phyloP scores from a whole-genome alignment of 169 alveolate species.

The Plasmodium gonderi region DNA sequence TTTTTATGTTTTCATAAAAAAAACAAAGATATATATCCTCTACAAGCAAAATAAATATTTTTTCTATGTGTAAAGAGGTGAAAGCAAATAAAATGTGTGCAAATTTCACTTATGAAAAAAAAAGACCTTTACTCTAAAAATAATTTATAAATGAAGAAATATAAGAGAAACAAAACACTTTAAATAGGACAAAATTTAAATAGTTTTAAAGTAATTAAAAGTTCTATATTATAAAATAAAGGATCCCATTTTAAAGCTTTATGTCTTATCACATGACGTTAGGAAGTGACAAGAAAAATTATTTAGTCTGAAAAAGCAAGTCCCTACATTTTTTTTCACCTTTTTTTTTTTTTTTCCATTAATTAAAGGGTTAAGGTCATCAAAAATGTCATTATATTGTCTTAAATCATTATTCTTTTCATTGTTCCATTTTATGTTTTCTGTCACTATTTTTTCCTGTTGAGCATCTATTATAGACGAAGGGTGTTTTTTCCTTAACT shows the following conservation, averaged over 20 bases:
- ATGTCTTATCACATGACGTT: conserved; percentile 72
- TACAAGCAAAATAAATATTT: conserved; percentile 23
- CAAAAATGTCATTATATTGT: conserved; percentile 11
- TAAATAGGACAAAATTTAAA: background rate
- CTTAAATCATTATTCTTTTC: background rate
- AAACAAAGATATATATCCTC: conserved; percentile 25
- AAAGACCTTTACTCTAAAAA: conserved; percentile 25
- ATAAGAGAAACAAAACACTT: conserved; percentile 11
- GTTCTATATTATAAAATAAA: background rate
- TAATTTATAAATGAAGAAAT: conserved; percentile 38
- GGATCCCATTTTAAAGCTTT: background rate
- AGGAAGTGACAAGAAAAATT: conserved; percentile 68
- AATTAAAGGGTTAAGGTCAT: conserved; percentile 23
- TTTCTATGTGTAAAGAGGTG: background rate
- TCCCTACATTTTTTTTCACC: conserved; percentile 42
- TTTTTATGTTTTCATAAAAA: conserved; percentile 20
- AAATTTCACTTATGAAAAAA: conserved; percentile 15
- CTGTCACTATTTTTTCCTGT: background rate
- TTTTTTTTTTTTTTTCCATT: conserved; percentile 40
- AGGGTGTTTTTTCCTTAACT: conserved; percentile 18
- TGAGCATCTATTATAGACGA: conserved; percentile 37
- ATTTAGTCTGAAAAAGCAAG: conserved; percentile 53
- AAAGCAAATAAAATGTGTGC: conserved; percentile 50
- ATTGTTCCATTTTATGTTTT: background rate
- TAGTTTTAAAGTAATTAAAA: conserved; percentile 41